Evolutionary conservation across 768 basidiomycete genomes (phyloP), one percentile per base, ranked within the genome.

Genomic region (Galerina marginata): DNA sequence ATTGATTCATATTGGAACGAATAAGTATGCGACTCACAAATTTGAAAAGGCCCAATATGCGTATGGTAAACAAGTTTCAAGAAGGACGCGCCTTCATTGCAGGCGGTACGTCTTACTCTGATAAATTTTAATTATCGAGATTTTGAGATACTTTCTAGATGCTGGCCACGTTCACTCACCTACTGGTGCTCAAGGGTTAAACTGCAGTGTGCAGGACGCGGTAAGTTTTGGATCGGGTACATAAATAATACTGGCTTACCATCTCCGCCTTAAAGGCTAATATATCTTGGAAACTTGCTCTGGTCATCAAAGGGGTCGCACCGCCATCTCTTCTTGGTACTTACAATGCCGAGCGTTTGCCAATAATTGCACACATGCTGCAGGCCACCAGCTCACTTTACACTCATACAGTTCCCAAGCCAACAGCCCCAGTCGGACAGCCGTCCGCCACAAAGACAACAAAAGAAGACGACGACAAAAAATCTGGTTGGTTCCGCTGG

Each of bases 401-500:
- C 33, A 51, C 50, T 23, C 50, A 38, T 33, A 36, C 50, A 33
- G 29, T 51, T 33, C 37, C 50, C 0, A 51, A 14, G 33, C 6
- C 15, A 10, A n/a, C 12, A 2, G 11, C 23, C 12, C 16, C 42
- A 9, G 25, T 16, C 7, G 54, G 43, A 6, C 43, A 2, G 15
- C 26, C 54, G 40, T 10, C 9, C 25, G 20, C 1, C 45, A 46
- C 45, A 10, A 46, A 12, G 33, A 39, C 7, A 4, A 6, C 26
- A 11, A 16, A 23, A 12, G 49, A 51, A 23, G 60, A 69, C 4
- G 56, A 56, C 54, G 65, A 60, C 54, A 58, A 59, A n/a, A n/a
- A n/a, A 37, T 54, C 67, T 14, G 67, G 67, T 3, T 68, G 65
- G 65, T 37, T 63, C 40, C 66, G 63, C 11, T 65, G 67, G 67